phyloP scores from a whole-genome alignment of 2,329 filamentous ascomycete species.

The Fusarium sp. region DNA sequence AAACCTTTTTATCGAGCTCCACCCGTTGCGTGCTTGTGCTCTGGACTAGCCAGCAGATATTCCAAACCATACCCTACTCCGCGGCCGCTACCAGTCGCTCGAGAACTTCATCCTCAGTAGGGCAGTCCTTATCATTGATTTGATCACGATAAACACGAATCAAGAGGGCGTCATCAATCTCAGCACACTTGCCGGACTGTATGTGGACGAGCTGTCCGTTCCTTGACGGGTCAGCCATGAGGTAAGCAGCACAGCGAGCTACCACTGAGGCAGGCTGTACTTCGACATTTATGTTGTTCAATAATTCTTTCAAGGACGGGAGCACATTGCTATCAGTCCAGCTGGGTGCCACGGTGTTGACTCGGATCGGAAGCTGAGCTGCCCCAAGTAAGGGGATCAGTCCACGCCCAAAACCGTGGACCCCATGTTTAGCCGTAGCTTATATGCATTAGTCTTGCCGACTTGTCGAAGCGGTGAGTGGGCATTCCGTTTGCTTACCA shows the following conservation, averaged over 20 bases:
- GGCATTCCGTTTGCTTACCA: slow-evolving; percentile 51
- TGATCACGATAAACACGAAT: too few relatives aligned
- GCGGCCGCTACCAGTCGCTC: too few relatives aligned
- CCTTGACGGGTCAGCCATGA: slow-evolving; percentile 61
- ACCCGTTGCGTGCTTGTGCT: too few relatives aligned
- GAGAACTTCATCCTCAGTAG: too few relatives aligned
- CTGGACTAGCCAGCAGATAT: too few relatives aligned
- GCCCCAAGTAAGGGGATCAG: slow-evolving; percentile 52
- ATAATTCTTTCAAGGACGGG: slow-evolving; percentile 49
- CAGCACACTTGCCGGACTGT: slow-evolving; percentile 59
- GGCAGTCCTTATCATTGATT: too few relatives aligned
- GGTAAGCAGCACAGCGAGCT: slow-evolving; percentile 58
- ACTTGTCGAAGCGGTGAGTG: too few relatives aligned
- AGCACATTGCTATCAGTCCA: slow-evolving; percentile 65
- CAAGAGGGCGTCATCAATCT: slow-evolving; percentile 67
- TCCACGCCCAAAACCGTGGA: slow-evolving; percentile 64
- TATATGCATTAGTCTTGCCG: accelerated
- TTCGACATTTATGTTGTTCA: slow-evolving; percentile 53
- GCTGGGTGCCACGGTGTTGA: slow-evolving; percentile 66
- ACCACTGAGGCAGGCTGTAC: slow-evolving; percentile 60
- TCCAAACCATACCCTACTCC: too few relatives aligned
- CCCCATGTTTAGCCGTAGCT: slow-evolving; percentile 65
- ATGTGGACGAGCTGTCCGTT: slow-evolving; percentile 66
- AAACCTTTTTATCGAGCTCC: too few relatives aligned
- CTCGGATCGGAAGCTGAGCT: slow-evolving; percentile 59